Percentiles rank a stretch among this genome's conserved stretches.
Evolutionary conservation across 495 filamentous ascomycete genomes (phyloP).

Genomic region (Aspergillus cavernicola): DNA sequence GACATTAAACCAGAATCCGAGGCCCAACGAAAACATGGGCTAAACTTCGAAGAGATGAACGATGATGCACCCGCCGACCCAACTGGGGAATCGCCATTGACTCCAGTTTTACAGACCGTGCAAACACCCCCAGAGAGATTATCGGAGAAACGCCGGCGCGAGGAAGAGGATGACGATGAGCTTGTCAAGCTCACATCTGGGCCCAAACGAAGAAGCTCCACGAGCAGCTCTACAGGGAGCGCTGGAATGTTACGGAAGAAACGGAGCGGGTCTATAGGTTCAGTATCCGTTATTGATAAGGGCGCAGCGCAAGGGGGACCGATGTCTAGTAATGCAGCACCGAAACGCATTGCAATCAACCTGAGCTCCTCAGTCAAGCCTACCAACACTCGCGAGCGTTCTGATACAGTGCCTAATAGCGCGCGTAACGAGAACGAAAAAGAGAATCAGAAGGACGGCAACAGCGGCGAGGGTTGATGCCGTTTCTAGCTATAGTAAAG

Average conservation of each 20-base stretch:
- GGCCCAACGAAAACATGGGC: constrained; percentile 18
- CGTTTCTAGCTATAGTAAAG: background rate
- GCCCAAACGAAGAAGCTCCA: constrained; percentile 62
- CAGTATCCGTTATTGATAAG: constrained; percentile 29
- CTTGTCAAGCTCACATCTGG: constrained; percentile 64
- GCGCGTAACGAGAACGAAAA: constrained; percentile 39
- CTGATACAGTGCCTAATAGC: constrained; percentile 15
- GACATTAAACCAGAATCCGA: constrained; percentile 41
- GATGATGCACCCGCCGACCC: constrained; percentile 20
- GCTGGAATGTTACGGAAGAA: constrained; percentile 38
- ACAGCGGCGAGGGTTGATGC: constrained; percentile 23
- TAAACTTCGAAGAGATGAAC: constrained; percentile 13
- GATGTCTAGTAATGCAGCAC: constrained; percentile 29
- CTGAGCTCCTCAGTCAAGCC: constrained; percentile 27
- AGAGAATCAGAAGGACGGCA: constrained; percentile 33
- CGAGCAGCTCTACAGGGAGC: constrained; percentile 32
- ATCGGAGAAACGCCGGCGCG: constrained; percentile 86
- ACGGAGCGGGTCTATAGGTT: constrained; percentile 37
- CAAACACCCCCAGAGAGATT: constrained; percentile 64
- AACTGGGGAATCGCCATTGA: constrained; percentile 25
- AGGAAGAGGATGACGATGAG: constrained; percentile 84
- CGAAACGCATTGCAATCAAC: constrained; percentile 51
- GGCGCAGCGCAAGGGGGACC: constrained; percentile 22
- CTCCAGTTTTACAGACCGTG: constrained; percentile 27
- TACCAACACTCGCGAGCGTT: constrained; percentile 11